A percentile compares a stretch with the other conserved stretches of the same genome.
Evolutionary conservation across 2,329 filamentous ascomycete genomes (phyloP).

Genomic region (Fusarium sp.): DNA sequence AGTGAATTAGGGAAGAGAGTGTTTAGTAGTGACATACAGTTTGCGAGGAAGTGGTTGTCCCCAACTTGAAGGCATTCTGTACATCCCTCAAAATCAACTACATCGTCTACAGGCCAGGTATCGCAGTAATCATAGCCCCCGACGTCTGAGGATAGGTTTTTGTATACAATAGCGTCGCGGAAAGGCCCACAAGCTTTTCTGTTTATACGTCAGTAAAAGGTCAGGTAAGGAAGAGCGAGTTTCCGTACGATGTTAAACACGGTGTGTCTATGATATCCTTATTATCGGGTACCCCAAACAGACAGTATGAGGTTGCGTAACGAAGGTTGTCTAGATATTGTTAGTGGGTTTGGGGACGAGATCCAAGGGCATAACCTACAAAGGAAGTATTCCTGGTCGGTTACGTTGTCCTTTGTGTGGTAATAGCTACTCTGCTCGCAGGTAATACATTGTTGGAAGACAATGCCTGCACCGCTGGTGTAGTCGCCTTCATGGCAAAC

Average conservation of each 20-base stretch:
- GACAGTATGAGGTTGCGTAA: slow-evolving; percentile 65
- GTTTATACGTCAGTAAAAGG: slow-evolving; percentile 12
- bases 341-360: neutral
- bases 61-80: slow-evolving; percentile 57
- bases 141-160: slow-evolving; percentile 59
- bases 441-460: slow-evolving; percentile 63
- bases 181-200: slow-evolving; percentile 66
- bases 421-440: slow-evolving; percentile 65
- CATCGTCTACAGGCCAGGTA: slow-evolving; percentile 55
- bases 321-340: slow-evolving; percentile 65
- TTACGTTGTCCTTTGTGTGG: slow-evolving; percentile 54
- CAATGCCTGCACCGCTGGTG: slow-evolving; percentile 55
- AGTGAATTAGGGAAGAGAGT: neutral
- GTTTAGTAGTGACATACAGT: slow-evolving; percentile 57
- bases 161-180: slow-evolving; percentile 58
- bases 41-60: slow-evolving; percentile 58
- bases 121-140: slow-evolving; percentile 66
- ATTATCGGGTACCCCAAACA: slow-evolving; percentile 62
- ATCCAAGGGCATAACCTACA: slow-evolving; percentile 57
- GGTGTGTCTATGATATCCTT: slow-evolving; percentile 58
- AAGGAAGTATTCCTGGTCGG: slow-evolving; percentile 65
- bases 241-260: slow-evolving; percentile 62
- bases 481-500: slow-evolving; percentile 59
- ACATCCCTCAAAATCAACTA: slow-evolving; percentile 56
- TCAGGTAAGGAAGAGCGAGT: neutral